Base-by-base conservation (phyloP, 371 early-diverging fungal species). In the Mortierella sp. region DNA sequence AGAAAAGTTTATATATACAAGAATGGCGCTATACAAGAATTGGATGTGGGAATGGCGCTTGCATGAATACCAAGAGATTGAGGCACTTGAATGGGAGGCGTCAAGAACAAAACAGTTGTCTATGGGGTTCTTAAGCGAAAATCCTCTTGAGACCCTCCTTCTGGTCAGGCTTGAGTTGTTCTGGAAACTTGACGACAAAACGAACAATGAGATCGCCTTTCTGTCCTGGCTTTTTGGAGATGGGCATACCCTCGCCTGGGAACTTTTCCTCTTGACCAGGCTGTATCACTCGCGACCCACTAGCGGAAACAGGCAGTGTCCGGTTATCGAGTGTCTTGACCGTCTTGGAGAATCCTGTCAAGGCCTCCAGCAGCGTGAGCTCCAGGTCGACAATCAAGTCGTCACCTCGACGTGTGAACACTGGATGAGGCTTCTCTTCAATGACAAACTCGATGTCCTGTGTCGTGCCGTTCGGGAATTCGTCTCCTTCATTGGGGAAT, bases 381-480 rank as follows among this genome's bases (percentile, higher is more conserved):
- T 87, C 72, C 18, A 98, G 59, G 0, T 78, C 81, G 12, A 86
- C 74, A 26, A 85, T 81, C 54, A 99, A 84, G 78, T 97, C 86
- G 70, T 98, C 93, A 38, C 96, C 97, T n/a, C 93, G 92, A 31
- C 98, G 93, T 64, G 87, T 94, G 82, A 93, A 96, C 8, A 82
- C 26, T 7, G 88, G 60, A 80, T 99, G 96, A 14, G 96, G 95
- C 79, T 95, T 96, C 78, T 98, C 98, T 67, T 94, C 93, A n/a
- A 99, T 65, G 21, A 96, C 83, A 79, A 99, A 96, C 60, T 94
- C 98, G 56, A 98, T 88, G 73, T 96, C 97, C 81, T 97, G 96
- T 9, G 79, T 80, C 28, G 84, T 83, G 4, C 95, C 95, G 57
- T 84, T 85, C 12, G 93, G 88, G 38, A 93, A 61, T 65, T 97